Conservation (phyloP, 345 rosid species). For the Lumnitzera racemosa region DNA sequence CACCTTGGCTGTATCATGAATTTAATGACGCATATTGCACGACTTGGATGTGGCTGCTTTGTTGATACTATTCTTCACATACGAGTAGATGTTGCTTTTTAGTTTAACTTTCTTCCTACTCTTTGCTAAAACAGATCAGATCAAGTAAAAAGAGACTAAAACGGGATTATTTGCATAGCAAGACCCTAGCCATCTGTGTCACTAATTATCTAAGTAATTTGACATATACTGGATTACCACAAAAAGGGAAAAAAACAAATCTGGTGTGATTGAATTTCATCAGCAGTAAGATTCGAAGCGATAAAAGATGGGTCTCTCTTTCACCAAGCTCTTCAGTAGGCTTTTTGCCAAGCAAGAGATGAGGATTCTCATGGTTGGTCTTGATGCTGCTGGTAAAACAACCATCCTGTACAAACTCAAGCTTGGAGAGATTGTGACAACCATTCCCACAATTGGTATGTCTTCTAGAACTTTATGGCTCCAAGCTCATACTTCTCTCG, state of each 20-base stretch:
- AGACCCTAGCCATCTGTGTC: too few species aligned
- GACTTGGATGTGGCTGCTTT: too few species aligned
- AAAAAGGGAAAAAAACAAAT: neutral
- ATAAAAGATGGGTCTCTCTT: constrained; percentile 3
- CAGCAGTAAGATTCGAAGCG: neutral
- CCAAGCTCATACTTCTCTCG: neutral
- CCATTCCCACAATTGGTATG: constrained; percentile 3
- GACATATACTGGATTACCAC: too few species aligned
- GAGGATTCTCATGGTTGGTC: constrained; percentile 5
- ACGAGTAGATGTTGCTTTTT: too few species aligned
- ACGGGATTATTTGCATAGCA: too few species aligned
- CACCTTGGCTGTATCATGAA: too few species aligned
- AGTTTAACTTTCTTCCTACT: too few species aligned
- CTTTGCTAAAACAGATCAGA: too few species aligned
- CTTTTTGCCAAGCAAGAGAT: constrained; percentile 4
- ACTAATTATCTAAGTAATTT: too few species aligned
- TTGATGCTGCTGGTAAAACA: constrained; percentile 5
- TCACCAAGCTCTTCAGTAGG: constrained; percentile 3
- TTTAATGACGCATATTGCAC: too few species aligned
- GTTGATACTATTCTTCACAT: too few species aligned
- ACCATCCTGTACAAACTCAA: constrained; percentile 3
- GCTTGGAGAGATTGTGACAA: constrained; percentile 4
- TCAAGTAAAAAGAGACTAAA: too few species aligned
- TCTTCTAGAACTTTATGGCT: neutral
- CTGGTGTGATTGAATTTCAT: neutral